phyloP scores from a whole-genome alignment of 2,329 filamentous ascomycete species.

The Pseudocercospora fijiensis region DNA sequence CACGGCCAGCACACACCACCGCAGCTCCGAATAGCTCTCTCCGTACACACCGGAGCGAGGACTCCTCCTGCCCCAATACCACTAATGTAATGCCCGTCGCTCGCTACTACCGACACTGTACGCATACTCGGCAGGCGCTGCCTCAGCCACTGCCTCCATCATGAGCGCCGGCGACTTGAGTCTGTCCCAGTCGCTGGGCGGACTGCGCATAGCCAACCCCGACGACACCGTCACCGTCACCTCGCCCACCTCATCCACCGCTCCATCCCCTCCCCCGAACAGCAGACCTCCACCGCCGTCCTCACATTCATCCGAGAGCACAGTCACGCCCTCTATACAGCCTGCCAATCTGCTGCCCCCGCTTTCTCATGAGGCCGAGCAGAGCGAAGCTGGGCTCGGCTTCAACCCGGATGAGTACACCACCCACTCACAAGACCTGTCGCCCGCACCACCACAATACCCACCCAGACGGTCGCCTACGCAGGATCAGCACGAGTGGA shows the following conservation, averaged over 20 bases:
- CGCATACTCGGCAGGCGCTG: neutral
- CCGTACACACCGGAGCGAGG: neutral
- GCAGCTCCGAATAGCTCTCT: neutral
- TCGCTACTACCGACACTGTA: neutral
- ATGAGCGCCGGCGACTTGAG: conserved; percentile 88
- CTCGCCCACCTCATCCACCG: conserved; percentile 19
- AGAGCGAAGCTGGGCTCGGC: conserved; percentile 39
- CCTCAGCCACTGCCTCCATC: conserved; percentile 33
- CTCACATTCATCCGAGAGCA: conserved; percentile 40
- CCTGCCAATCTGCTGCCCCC: conserved; percentile 39
- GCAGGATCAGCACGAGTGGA: conserved; percentile 19
- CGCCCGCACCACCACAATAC: conserved; percentile 14
- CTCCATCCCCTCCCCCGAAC: conserved; percentile 17
- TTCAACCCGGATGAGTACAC: conserved; percentile 36
- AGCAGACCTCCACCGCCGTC: conserved; percentile 31
- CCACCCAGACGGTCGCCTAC: conserved; percentile 12
- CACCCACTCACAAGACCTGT: conserved; percentile 1
- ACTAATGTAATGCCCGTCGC: conserved; percentile 1
- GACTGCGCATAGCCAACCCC: conserved; percentile 93
- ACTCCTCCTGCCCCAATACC: neutral
- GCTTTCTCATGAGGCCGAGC: conserved; percentile 38
- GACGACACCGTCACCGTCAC: conserved; percentile 60
- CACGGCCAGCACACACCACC: neutral
- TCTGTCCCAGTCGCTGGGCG: conserved; percentile 87
- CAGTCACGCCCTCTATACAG: conserved; percentile 38